Conservation (phyloP, 352 stramenopile species). For the Halophytophthora polymorphica region DNA sequence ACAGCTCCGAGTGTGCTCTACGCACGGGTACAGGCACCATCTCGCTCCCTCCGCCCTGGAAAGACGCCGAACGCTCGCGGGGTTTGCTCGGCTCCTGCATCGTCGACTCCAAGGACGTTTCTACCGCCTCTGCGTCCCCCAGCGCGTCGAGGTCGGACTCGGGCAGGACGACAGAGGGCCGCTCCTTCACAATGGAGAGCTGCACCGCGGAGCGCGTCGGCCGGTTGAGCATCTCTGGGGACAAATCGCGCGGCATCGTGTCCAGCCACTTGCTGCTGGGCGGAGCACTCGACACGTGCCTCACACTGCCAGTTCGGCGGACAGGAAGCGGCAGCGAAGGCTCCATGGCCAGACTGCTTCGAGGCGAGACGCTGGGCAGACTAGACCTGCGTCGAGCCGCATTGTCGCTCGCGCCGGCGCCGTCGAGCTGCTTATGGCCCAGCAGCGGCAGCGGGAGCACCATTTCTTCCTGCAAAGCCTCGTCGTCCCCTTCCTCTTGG, state of each 20-base stretch:
- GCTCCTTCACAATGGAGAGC: slow-evolving; percentile 13
- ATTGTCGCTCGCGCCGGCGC: too few species aligned
- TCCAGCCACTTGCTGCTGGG: slow-evolving; percentile 11
- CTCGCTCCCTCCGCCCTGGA: slow-evolving; percentile 9
- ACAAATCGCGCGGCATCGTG: slow-evolving; percentile 15
- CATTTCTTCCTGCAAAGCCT: too few species aligned
- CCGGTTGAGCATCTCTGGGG: slow-evolving; percentile 10
- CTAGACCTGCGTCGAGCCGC: too few species aligned
- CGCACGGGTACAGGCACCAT: slow-evolving; percentile 13
- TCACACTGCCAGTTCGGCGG: slow-evolving; percentile 24
- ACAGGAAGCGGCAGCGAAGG: background rate
- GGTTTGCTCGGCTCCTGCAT: background rate
- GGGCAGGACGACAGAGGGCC: background rate
- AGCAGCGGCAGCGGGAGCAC: too few species aligned
- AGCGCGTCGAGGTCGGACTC: slow-evolving; percentile 19
- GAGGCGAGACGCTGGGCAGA: background rate
- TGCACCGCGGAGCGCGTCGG: slow-evolving; percentile 4
- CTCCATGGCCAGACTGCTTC: background rate
- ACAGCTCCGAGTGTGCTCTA: slow-evolving; percentile 26
- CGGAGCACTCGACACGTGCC: slow-evolving; percentile 9
- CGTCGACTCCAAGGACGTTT: background rate
- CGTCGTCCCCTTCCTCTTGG: too few species aligned
- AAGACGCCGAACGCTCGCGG: slow-evolving; percentile 23
- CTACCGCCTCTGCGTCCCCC: background rate
- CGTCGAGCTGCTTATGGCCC: too few species aligned